A percentile compares a stretch with the other conserved stretches of the same genome.
phyloP scores from a whole-genome alignment of 108 stramenopile genomes.

The Stephanodiscus minutulus region DNA sequence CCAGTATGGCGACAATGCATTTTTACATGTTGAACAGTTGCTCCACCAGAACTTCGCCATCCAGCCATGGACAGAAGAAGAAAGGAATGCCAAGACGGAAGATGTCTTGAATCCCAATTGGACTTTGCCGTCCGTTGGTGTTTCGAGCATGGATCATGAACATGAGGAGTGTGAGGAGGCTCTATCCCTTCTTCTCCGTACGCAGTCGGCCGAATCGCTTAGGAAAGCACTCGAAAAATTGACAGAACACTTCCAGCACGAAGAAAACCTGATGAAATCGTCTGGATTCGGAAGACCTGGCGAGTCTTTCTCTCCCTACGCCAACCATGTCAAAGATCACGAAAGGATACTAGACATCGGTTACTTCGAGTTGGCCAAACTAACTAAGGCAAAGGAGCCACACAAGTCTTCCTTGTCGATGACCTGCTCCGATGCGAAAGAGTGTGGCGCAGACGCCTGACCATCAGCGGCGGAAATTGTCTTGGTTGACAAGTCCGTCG shows the following conservation, averaged over 20 bases:
- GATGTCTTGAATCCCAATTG: constrained; percentile 13
- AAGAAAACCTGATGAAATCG: constrained; percentile 45
- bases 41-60: constrained; percentile 22
- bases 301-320: constrained; percentile 30
- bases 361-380: constrained; percentile 11
- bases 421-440: constrained; percentile 15
- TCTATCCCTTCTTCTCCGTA: constrained; percentile 15
- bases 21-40: constrained; percentile 45
- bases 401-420: constrained; percentile 24
- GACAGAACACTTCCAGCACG: constrained; percentile 51
- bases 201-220: constrained; percentile 20
- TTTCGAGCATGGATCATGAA: constrained; percentile 52
- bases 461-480: constrained; percentile 7
- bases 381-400: constrained; percentile 19
- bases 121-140: constrained; percentile 46
- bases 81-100: constrained; percentile 1
- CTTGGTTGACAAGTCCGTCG: constrained; percentile 21
- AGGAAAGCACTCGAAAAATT: constrained; percentile 16
- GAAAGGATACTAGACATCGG: constrained; percentile 45
- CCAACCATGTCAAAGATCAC: constrained; percentile 41
- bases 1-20: constrained; percentile 48
- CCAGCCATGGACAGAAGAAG: constrained; percentile 4
- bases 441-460: neutral
- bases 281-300: constrained; percentile 27
- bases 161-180: constrained; percentile 47